Evolutionary conservation across 2,329 filamentous ascomycete genomes (phyloP).

Genomic region (Gnomoniopsis sp.): DNA sequence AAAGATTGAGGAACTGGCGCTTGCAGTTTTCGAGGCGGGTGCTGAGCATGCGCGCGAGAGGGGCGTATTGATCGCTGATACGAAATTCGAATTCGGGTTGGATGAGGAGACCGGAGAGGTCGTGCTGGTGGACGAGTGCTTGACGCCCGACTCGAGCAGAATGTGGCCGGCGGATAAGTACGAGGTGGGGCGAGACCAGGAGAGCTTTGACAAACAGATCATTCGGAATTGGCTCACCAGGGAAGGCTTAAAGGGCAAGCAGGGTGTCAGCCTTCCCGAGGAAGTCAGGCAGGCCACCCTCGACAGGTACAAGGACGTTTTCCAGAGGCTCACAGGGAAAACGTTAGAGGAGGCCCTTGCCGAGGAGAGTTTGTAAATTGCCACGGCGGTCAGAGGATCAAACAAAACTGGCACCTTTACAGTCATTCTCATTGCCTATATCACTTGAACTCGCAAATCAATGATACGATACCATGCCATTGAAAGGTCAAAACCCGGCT

Average conservation of each 20-base stretch:
- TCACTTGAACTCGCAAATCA: too few species aligned
- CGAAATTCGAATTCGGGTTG: slow-evolving; percentile 63
- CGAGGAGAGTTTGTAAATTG: slow-evolving; percentile 13
- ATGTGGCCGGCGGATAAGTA: slow-evolving; percentile 82
- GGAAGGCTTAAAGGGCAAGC: slow-evolving; percentile 71
- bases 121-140: slow-evolving; percentile 77
- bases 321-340: slow-evolving; percentile 62
- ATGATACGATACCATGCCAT: too few species aligned
- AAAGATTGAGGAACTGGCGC: slow-evolving; percentile 61
- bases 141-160: slow-evolving; percentile 78
- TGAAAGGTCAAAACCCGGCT: too few species aligned
- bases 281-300: slow-evolving; percentile 68
- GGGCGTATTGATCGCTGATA: slow-evolving; percentile 71
- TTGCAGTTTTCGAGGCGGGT: slow-evolving; percentile 61
- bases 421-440: too few species aligned
- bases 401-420: too few species aligned
- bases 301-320: slow-evolving; percentile 74
- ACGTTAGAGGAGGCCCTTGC: slow-evolving; percentile 35
- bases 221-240: slow-evolving; percentile 77
- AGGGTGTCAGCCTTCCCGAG: slow-evolving; percentile 68
- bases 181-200: slow-evolving; percentile 68
- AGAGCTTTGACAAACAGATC: slow-evolving; percentile 86
- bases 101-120: slow-evolving; percentile 63
- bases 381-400: too few species aligned
- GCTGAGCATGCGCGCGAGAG: slow-evolving; percentile 60